phyloP scores from a whole-genome alignment of 176 grass and related monocot species.

The Ampelocalamus luodianensis region DNA sequence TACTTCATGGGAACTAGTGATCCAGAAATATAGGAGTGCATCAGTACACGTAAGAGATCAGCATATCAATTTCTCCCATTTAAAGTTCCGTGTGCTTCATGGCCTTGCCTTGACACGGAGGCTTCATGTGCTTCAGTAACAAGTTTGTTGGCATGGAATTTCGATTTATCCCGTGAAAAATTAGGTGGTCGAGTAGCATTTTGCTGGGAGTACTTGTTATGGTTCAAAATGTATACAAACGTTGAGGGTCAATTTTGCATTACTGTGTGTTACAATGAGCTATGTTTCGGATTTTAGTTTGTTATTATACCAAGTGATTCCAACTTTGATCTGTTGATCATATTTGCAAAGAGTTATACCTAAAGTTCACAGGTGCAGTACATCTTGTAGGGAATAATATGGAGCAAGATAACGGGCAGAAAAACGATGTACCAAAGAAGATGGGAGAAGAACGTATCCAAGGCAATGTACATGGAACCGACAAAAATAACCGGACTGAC shows the following conservation, averaged over 20 bases:
- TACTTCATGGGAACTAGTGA: background rate
- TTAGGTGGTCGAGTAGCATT: no score
- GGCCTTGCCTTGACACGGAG: background rate
- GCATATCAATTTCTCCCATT: background rate
- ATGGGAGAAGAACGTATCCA: background rate
- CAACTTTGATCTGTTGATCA: background rate
- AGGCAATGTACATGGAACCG: background rate
- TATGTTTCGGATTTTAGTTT: no score
- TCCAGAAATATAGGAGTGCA: background rate
- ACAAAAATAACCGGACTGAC: conserved; percentile 16
- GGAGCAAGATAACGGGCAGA: background rate
- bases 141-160: background rate
- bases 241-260: background rate
- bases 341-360: background rate
- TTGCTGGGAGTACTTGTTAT: background rate
- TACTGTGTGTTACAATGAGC: background rate
- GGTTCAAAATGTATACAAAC: background rate
- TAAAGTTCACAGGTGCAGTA: background rate
- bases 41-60: background rate
- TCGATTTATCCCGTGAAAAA: background rate
- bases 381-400: background rate
- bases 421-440: background rate
- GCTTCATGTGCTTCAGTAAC: background rate
- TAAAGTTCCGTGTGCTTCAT: background rate
- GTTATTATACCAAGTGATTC: background rate